phyloP scores from a whole-genome alignment of 352 stramenopile genomes.

The Phytophthora parvispora region DNA sequence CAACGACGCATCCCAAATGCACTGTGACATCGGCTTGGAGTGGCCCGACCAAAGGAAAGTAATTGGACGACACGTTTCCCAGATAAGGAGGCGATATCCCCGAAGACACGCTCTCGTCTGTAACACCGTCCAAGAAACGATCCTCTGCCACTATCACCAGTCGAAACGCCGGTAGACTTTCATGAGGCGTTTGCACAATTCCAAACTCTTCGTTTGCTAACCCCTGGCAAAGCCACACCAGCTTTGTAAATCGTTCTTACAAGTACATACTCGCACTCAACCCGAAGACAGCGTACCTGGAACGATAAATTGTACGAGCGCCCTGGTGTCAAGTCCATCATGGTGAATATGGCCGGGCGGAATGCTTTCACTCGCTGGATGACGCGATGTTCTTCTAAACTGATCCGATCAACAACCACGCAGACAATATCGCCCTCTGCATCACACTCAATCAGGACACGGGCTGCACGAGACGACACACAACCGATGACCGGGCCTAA shows the following conservation, averaged over 20 bases:
- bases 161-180: constrained; percentile 40
- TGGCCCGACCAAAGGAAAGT: constrained; percentile 29
- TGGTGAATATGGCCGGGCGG: constrained; percentile 37
- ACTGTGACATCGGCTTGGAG: constrained; percentile 43
- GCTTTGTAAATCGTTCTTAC: too few relatives aligned
- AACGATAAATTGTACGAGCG: constrained; percentile 52
- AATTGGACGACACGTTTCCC: constrained; percentile 34
- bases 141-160: constrained; percentile 38
- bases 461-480: constrained; percentile 36
- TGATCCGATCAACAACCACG: constrained; percentile 48
- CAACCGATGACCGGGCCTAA: constrained; percentile 58
- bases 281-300: constrained; percentile 21
- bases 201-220: constrained; percentile 15
- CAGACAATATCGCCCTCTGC: constrained; percentile 46
- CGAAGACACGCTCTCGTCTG: neutral
- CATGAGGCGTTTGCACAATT: constrained; percentile 38
- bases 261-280: neutral
- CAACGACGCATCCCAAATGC: constrained; percentile 43
- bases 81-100: constrained; percentile 28
- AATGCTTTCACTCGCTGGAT: constrained; percentile 13
- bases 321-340: constrained; percentile 40
- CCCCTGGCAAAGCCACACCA: constrained; percentile 20
- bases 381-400: constrained; percentile 13
- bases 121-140: constrained; percentile 26
- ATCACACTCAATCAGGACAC: constrained; percentile 57